Base-by-base conservation (phyloP, 371 early-diverging fungal species). In the Saksenaea vasiformis region DNA sequence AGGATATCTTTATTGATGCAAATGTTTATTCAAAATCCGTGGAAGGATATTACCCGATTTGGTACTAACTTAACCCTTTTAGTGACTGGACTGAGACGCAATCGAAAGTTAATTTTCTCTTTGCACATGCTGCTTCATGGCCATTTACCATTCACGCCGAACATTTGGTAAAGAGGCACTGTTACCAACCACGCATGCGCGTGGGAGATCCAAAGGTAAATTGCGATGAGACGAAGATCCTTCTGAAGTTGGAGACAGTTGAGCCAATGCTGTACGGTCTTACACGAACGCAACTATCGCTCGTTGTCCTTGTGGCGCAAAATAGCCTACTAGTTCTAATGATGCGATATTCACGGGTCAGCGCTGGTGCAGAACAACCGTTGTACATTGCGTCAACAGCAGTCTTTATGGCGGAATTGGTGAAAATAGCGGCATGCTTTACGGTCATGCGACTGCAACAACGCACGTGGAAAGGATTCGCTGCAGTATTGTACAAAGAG, bases 371-470 rank as follows among this genome's bases (percentile, higher is more conserved):
- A 2, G 85, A 80, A n/a, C 79, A 82, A 54, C 71, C 81, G 27
- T 76, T 85, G 78, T 89, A 89, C 58, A 78, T 88, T 54, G 82
- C 87, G 13, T 89, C 90, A 13, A 87, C 87, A 1, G 89, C 89
- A 2, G 89, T 90, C 7, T 85, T 89, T 62, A 62, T 89, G 47
- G 85, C 86, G 26, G 90, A 90, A 70, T 62, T 90, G 10, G 54
- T 87, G 57, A 86, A 74, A 64, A 71, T 86, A n/a, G 14, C 78
- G 4, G 80, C 82, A 10, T 80, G 84, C 63, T 31, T 83, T 36
- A 27, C 60, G 2, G 74, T 86, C 13, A 66, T 84, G 53, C 44
- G 64, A 35, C 56, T 65, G 63, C 71, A 79, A 36, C 76, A 72
- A 58, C 64, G 71, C 9, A 51, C 43, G 15, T 77, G 69, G 68